A percentile compares a stretch with the other conserved stretches of the same genome.
Conservation (phyloP, 129 eudicot species). For the Silybum marianum region DNA sequence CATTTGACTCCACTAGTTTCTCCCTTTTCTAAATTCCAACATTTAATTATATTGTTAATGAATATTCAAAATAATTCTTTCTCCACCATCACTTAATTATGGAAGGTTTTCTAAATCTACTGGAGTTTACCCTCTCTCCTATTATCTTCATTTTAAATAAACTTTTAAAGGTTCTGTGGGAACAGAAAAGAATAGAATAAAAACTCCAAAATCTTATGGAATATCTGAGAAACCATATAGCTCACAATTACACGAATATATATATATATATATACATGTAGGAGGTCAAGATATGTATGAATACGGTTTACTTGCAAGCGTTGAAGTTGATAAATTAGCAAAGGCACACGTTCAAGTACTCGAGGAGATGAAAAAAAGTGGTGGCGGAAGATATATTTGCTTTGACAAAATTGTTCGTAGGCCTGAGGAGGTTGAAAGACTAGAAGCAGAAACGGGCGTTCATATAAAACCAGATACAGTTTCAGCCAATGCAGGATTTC, state of each 20-base stretch:
- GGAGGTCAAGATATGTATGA: conserved; percentile 71
- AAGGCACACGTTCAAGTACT: conserved; percentile 60
- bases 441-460: conserved; percentile 52
- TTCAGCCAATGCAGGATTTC: conserved; percentile 10
- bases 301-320: conserved; percentile 55
- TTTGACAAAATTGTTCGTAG: conserved; percentile 48
- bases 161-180: background rate
- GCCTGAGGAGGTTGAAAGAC: conserved; percentile 37
- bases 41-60: background rate
- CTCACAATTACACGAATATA: conserved; percentile 2
- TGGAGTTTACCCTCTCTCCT: background rate
- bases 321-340: conserved; percentile 63
- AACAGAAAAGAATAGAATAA: background rate
- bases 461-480: conserved; percentile 18
- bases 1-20: too few relatives aligned
- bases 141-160: background rate
- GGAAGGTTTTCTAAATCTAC: too few relatives aligned
- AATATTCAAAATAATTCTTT: too few relatives aligned
- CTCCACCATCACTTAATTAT: too few relatives aligned
- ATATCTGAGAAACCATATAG: background rate
- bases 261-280: conserved; percentile 20
- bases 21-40: background rate
- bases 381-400: conserved; percentile 61
- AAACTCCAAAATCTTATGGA: background rate
- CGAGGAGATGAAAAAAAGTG: conserved; percentile 59